phyloP scores from a whole-genome alignment of 2,329 filamentous ascomycete genomes.

The Nigrospora osmanthi region DNA sequence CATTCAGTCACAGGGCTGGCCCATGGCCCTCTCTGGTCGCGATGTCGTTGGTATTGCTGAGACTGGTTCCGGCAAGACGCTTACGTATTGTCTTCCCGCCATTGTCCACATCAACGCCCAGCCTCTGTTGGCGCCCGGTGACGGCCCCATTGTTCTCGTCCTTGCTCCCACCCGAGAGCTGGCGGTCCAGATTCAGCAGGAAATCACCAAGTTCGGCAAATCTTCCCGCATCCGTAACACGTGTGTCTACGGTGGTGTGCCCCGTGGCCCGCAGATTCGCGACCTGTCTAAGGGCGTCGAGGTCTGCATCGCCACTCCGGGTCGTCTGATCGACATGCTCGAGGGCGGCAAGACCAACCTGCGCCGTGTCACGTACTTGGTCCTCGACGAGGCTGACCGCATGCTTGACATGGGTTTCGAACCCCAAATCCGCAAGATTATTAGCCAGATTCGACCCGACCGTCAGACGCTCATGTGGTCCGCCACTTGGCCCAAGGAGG shows the following conservation, averaged over 20 bases:
- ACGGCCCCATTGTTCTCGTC: constrained; percentile 93
- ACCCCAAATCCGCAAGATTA: constrained; percentile 98
- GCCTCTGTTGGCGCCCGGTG: constrained; percentile 87
- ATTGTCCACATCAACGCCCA: constrained; percentile 99
- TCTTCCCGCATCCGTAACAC: constrained; percentile 98
- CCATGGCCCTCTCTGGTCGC: constrained; percentile 95
- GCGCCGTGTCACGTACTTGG: constrained; percentile 93
- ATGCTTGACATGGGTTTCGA: constrained; percentile 99
- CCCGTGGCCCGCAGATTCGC: constrained; percentile 93
- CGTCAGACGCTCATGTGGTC: constrained; percentile 99
- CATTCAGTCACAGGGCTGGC: constrained; percentile 98
- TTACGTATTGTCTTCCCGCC: constrained; percentile 94
- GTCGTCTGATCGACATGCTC: constrained; percentile 97
- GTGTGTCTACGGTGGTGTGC: constrained; percentile 97
- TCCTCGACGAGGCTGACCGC: constrained; percentile 97
- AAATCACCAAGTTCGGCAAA: constrained; percentile 97
- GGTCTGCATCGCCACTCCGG: constrained; percentile 96
- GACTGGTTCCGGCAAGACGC: constrained; percentile 97
- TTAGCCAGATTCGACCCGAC: constrained; percentile 93
- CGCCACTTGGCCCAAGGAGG: constrained; percentile 98
- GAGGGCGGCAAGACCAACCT: constrained; percentile 98
- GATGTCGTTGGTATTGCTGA: constrained; percentile 99
- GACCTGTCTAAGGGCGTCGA: constrained; percentile 93
- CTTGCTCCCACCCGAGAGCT: constrained; percentile 95
- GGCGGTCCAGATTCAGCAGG: constrained; percentile 96